Evolutionary conservation across 202 grass and related monocot species (phyloP).

Genomic region (Schoenoplectus tabernaemontani): DNA sequence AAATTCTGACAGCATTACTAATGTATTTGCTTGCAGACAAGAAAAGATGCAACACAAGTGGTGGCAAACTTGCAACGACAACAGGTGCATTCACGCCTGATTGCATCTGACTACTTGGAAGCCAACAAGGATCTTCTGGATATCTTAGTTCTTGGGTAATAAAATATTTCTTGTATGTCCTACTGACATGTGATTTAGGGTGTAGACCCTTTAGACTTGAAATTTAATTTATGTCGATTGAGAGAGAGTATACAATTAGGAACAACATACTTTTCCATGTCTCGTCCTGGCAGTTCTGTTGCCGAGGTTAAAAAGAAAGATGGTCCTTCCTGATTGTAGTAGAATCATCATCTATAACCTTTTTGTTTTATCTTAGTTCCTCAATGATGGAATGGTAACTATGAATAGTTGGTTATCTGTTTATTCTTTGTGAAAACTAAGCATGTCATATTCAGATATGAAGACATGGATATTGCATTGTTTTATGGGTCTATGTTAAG

Average conservation of each 20-base stretch:
- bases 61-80: conserved; percentile 98
- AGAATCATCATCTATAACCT: background rate
- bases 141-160: conserved; percentile 74
- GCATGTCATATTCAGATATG: too few species aligned
- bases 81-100: conserved; percentile 71
- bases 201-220: conserved; percentile 9
- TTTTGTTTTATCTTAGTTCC: background rate
- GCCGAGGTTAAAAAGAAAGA: too few species aligned
- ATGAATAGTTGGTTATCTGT: conserved; percentile 22
- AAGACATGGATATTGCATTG: conserved; percentile 89
- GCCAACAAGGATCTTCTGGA: conserved; percentile 98
- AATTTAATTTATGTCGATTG: background rate
- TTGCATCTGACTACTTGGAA: conserved; percentile 91
- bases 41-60: conserved; percentile 98
- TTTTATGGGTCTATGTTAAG: conserved; percentile 96
- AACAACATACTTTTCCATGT: background rate
- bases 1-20: conserved; percentile 2
- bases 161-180: conserved; percentile 22
- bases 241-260: background rate
- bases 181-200: background rate
- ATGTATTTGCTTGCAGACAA: conserved; percentile 46
- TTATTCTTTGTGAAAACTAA: too few species aligned
- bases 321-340: background rate
- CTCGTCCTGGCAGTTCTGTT: too few species aligned
- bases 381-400: background rate